These are phyloP conservation scores for Candida sonorensis DNA, from an alignment of 805 yeast genomes.

Conservation along the genomic window DNA sequence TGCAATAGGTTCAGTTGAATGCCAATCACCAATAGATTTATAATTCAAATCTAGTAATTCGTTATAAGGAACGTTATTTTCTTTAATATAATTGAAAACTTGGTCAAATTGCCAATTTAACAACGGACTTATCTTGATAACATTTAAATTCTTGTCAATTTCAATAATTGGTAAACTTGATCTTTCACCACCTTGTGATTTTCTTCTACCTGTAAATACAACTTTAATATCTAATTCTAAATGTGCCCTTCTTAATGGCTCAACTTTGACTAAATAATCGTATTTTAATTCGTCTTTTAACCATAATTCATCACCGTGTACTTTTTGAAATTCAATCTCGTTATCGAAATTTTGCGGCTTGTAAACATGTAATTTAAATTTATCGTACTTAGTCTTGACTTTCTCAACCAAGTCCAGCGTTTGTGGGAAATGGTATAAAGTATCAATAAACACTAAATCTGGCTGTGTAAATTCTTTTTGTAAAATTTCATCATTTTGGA, in stretches of 20 bases:
- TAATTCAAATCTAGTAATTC: slow-evolving; percentile 79
- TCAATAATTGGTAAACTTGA: slow-evolving; percentile 68
- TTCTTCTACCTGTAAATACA: slow-evolving; percentile 86
- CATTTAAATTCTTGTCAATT: slow-evolving; percentile 59
- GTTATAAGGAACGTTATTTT: slow-evolving; percentile 76
- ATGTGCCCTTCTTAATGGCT: slow-evolving; percentile 85
- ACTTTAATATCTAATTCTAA: slow-evolving; percentile 66
- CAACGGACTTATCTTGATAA: slow-evolving; percentile 84
- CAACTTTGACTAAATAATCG: slow-evolving; percentile 86
- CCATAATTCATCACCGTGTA: slow-evolving; percentile 79
- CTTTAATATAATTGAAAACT: slow-evolving; percentile 64
- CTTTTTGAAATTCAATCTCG: slow-evolving; percentile 56
- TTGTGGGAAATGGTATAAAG: slow-evolving; percentile 92
- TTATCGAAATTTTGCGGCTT: slow-evolving; percentile 52
- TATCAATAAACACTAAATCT: slow-evolving; percentile 81
- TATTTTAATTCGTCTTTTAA: slow-evolving; percentile 72
- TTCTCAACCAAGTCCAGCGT: slow-evolving; percentile 66
- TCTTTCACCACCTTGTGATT: slow-evolving; percentile 85
- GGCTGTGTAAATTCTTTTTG: too few species aligned
- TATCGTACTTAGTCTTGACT: slow-evolving; percentile 51
- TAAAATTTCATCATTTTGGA: slow-evolving; percentile 20
- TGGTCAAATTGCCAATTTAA: slow-evolving; percentile 74
- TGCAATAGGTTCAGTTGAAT: slow-evolving; percentile 80
- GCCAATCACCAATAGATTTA: slow-evolving; percentile 92
- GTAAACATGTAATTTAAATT: slow-evolving; percentile 52